These are phyloP conservation scores for Mycena rosella DNA, from an alignment of 768 basidiomycete species.

Conservation along the genomic window DNA sequence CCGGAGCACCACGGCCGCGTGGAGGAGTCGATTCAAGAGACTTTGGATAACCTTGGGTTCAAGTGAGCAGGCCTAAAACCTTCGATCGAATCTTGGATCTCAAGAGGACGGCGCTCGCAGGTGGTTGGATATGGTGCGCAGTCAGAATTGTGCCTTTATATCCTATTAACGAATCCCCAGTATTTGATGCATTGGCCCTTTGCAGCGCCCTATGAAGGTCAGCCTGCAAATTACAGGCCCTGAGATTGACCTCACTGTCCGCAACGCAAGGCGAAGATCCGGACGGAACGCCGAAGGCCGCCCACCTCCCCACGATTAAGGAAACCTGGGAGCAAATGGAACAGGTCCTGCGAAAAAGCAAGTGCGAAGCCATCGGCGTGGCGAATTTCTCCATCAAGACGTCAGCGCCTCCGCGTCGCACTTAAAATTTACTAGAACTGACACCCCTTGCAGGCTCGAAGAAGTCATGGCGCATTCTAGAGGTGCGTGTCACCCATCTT, in stretches of 20 bases:
- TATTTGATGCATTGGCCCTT: constrained; percentile 57
- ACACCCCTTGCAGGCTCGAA: constrained; percentile 32
- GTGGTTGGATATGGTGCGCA: constrained; percentile 34
- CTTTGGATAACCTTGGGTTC: constrained; percentile 46
- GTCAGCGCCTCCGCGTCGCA: constrained; percentile 30
- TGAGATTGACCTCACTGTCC: neutral
- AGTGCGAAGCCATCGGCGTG: constrained; percentile 48
- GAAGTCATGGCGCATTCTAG: constrained; percentile 40
- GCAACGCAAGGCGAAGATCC: constrained; percentile 25
- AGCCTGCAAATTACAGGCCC: neutral
- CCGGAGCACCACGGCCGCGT: constrained; percentile 44
- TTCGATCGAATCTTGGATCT: neutral
- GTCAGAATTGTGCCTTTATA: neutral
- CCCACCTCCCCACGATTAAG: constrained; percentile 37
- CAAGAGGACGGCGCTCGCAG: neutral
- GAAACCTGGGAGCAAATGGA: constrained; percentile 49
- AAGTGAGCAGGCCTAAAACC: constrained; percentile 42
- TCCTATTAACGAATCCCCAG: constrained; percentile 22
- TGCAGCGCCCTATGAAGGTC: constrained; percentile 36
- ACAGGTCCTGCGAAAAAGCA: constrained; percentile 31
- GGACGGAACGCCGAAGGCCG: constrained; percentile 34
- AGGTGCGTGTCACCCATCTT: constrained; percentile 1
- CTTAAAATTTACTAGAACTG: neutral
- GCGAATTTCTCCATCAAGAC: constrained; percentile 52
- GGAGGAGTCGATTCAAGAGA: constrained; percentile 44